Base-by-base conservation (phyloP, 2,329 filamentous ascomycete species). In the Xylaria sp. region DNA sequence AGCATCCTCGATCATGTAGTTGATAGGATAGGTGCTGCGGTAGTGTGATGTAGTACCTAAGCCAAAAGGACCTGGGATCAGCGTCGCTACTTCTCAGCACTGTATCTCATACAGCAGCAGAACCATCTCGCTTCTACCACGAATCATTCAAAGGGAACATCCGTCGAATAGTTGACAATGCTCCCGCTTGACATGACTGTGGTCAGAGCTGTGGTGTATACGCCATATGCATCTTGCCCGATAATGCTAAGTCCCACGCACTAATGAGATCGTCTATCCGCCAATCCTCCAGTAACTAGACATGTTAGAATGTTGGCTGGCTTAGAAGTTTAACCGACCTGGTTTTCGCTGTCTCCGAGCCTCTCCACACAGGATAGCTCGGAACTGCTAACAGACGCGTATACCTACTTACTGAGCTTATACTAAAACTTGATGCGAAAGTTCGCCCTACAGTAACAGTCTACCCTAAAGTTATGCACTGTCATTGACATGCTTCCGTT, bases 91-190 rank as follows among this genome's bases (percentile, higher is more conserved):
- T 19, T 17, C n/a, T 47, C 6, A 19, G 14, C 4, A 39, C 4
- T 17, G 14, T 51, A 51, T 30, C 24, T 17, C 48, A 17, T 14
- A 51, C 48, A 51, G 48, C 11, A 51, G 21, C 14, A n/a, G 12
- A 51, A 21, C 48, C 27, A 27, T 27, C 47, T 50, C 47, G 50
- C 24, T 54, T 54, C 30, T 19, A 14, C 51, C 30, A 55, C 51
- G 51, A 55, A 55, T 55, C 51, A 34, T 34, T 55, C 51, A n/a
- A 55, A 3, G 30, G 27, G 24, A 19, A 17, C 48, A 51, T 30
- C 48, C 48, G 24, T 30, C 24, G 3, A 36, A 36, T 36, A 36
- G 34, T 36, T 36, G 34, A 36, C 34, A 36, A 11, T 36, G 34
- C 34, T 36, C 34, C 34, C 34, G 34, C 34, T 27, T 27, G 24